Conservation (phyloP, 106 monocot species). For the Cymbidium sinense region DNA sequence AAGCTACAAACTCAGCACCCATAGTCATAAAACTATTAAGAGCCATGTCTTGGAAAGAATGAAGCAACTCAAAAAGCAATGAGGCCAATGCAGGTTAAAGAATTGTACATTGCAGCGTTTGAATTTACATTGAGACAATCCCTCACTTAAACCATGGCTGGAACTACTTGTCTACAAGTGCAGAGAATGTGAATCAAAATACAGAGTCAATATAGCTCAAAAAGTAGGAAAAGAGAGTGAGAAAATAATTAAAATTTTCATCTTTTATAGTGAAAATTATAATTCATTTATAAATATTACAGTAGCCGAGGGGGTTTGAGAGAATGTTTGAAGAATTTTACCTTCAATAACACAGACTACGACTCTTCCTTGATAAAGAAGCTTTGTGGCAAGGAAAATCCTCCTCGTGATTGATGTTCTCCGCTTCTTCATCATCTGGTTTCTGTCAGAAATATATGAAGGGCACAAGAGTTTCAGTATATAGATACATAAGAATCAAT, state of each 20-base stretch:
- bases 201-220: no score
- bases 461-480: not conserved
- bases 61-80: no score
- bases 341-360: not conserved
- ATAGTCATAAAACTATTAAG: no score
- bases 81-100: not conserved
- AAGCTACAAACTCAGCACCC: no score
- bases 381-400: slow-evolving; percentile 8
- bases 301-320: not conserved
- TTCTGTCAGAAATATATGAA: slow-evolving; percentile 2
- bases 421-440: slow-evolving; percentile 11
- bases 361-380: slow-evolving; percentile 11
- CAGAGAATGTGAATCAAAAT: no score
- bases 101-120: not conserved
- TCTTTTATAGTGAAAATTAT: not conserved
- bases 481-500: no score
- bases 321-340: not conserved
- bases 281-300: slow-evolving; percentile 3
- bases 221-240: no score
- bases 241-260: no score
- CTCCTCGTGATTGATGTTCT: slow-evolving; percentile 5
- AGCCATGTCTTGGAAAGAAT: no score
- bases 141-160: no score
- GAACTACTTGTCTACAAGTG: no score
- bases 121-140: not conserved